phyloP scores from a whole-genome alignment of 345 rosid species.

The Adansonia digitata region DNA sequence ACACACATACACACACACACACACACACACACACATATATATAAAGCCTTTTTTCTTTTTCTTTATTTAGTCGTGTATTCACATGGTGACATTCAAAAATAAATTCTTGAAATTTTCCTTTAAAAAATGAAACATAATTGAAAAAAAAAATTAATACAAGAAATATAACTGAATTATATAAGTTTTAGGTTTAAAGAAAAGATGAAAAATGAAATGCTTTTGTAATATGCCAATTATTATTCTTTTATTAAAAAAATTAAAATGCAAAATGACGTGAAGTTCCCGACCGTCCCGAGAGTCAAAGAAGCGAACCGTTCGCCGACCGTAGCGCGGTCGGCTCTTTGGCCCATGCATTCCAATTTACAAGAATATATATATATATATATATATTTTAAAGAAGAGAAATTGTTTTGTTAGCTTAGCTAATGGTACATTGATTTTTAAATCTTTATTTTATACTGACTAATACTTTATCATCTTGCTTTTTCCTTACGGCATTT shows the following conservation, averaged over 20 bases:
- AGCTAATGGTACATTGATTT: background rate
- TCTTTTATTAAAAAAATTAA: background rate
- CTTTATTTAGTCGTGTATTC: too few species aligned
- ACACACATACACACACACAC: too few species aligned
- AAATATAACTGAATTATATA: too few species aligned
- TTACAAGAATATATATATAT: slow-evolving; percentile 49
- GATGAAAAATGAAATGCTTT: background rate
- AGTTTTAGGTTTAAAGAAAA: too few species aligned
- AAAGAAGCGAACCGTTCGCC: slow-evolving; percentile 73
- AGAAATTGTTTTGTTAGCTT: background rate
- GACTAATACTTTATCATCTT: background rate
- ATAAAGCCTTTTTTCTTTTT: too few species aligned
- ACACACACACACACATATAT: too few species aligned
- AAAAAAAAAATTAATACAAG: too few species aligned
- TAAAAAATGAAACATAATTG: too few species aligned
- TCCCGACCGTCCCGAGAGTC: slow-evolving; percentile 46
- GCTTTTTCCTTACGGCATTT: slow-evolving; percentile 39
- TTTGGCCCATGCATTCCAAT: slow-evolving; percentile 47
- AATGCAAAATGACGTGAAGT: slow-evolving; percentile 25
- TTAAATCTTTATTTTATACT: background rate
- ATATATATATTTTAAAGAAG: background rate
- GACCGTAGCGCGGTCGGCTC: slow-evolving; percentile 75
- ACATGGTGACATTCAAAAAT: too few species aligned
- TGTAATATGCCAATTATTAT: background rate
- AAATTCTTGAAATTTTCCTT: too few species aligned